Evolutionary conservation across 768 basidiomycete genomes (phyloP).

Genomic region (Asterophora lycoperdoides): DNA sequence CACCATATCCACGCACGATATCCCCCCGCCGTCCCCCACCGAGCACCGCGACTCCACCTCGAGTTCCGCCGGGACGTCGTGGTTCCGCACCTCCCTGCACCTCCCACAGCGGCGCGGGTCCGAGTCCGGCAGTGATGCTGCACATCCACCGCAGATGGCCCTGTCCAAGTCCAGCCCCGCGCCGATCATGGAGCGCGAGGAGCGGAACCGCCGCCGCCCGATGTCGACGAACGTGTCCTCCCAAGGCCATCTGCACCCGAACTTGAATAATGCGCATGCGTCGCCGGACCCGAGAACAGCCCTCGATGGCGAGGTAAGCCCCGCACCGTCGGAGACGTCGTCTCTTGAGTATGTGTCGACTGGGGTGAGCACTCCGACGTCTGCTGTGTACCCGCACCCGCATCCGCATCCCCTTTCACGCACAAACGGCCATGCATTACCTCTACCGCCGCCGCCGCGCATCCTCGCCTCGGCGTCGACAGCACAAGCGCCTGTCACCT

Average conservation of each 20-base stretch:
- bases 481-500: not conserved
- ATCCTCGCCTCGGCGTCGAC: constrained; percentile 12
- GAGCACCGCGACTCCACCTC: too few relatives aligned
- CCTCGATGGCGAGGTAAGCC: constrained; percentile 11
- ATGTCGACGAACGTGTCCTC: not conserved
- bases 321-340: constrained; percentile 7
- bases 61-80: not conserved
- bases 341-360: constrained; percentile 6
- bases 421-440: constrained; percentile 8
- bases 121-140: constrained; percentile 6
- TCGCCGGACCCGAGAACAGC: not conserved
- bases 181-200: too few relatives aligned
- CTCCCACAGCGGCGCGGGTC: constrained; percentile 10
- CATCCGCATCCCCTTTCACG: constrained; percentile 15
- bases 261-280: not conserved
- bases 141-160: too few relatives aligned
- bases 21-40: constrained; percentile 7
- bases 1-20: not conserved
- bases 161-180: too few relatives aligned
- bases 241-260: constrained; percentile 1
- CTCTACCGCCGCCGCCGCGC: constrained; percentile 11
- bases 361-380: not conserved
- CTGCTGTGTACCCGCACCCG: constrained; percentile 11
- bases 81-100: constrained; percentile 12
- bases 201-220: constrained; percentile 2